A percentile compares a stretch with the other conserved stretches of the same genome.
Conservation (phyloP, 805 yeast species). For the Jamesozyma rosinii region DNA sequence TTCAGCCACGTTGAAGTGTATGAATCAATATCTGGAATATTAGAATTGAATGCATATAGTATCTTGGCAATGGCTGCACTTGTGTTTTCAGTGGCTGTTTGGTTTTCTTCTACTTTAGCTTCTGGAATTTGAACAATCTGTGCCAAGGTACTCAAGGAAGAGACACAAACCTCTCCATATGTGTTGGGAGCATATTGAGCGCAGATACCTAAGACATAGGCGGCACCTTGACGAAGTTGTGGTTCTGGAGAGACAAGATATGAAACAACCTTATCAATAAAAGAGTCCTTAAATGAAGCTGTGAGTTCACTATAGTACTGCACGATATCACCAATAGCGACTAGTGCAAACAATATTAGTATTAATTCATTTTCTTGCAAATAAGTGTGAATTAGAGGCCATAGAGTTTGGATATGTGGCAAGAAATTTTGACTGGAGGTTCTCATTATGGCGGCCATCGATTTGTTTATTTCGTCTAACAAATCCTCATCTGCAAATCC, state of each 20-base stretch:
- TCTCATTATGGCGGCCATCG: conserved; percentile 61
- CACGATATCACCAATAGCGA: conserved; percentile 69
- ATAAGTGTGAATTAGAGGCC: conserved; percentile 51
- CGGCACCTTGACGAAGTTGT: conserved; percentile 76
- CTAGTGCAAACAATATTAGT: conserved; percentile 66
- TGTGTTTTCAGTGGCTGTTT: conserved; percentile 81
- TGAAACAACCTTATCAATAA: conserved; percentile 55
- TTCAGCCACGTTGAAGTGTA: conserved; percentile 70
- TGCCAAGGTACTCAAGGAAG: conserved; percentile 66
- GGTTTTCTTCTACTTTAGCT: conserved; percentile 74
- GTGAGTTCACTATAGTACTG: conserved; percentile 71
- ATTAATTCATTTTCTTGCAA: conserved; percentile 60
- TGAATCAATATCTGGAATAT: conserved; percentile 51
- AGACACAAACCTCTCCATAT: conserved; percentile 54
- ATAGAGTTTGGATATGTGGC: conserved; percentile 52
- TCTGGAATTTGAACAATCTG: conserved; percentile 69
- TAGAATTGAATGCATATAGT: conserved; percentile 51
- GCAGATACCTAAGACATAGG: conserved; percentile 74
- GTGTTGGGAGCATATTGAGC: conserved; percentile 69
- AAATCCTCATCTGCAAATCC: conserved; percentile 85
- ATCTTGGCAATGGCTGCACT: conserved; percentile 78
- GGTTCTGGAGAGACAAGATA: conserved; percentile 59
- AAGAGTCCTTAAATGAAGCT: conserved; percentile 52
- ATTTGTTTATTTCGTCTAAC: conserved; percentile 74
- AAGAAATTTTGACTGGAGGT: conserved; percentile 49